A percentile compares a stretch with the other conserved stretches of the same genome.
Evolutionary conservation across 176 grass and related monocot species (phyloP).

Genomic region (Areca catechu): DNA sequence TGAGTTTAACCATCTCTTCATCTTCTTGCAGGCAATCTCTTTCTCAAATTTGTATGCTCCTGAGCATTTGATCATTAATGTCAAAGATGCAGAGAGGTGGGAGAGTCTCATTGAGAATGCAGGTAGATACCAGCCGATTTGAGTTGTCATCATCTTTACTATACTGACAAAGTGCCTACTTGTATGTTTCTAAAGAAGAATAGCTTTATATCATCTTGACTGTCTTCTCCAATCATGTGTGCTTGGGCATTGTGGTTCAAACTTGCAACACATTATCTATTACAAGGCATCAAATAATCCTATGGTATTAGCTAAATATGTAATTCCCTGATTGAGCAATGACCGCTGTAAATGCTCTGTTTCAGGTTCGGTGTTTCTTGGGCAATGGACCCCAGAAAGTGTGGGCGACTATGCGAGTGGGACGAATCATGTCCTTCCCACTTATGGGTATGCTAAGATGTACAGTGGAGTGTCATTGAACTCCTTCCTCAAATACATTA

Average conservation of each 20-base stretch:
- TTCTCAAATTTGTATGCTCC: slow-evolving; percentile 97
- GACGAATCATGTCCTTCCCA: slow-evolving; percentile 89
- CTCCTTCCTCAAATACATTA: slow-evolving; percentile 93
- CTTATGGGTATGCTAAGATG: slow-evolving; percentile 90
- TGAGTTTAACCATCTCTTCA: slow-evolving; percentile 2
- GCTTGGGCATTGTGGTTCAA: too few relatives aligned
- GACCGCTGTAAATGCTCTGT: not conserved
- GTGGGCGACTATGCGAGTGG: slow-evolving; percentile 85
- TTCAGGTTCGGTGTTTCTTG: slow-evolving; percentile 84
- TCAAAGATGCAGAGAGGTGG: slow-evolving; percentile 75
- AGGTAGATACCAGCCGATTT: slow-evolving; percentile 22
- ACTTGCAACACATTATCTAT: too few relatives aligned
- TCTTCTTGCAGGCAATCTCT: slow-evolving; percentile 45
- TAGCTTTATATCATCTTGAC: too few relatives aligned
- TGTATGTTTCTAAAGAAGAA: too few relatives aligned
- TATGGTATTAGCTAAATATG: too few relatives aligned
- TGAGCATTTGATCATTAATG: slow-evolving; percentile 94
- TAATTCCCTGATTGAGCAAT: too few relatives aligned
- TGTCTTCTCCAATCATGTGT: too few relatives aligned
- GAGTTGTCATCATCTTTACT: too few relatives aligned
- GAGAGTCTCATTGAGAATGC: slow-evolving; percentile 80
- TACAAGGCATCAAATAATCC: too few relatives aligned
- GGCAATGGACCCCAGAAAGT: slow-evolving; percentile 84
- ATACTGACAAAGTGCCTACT: too few relatives aligned
- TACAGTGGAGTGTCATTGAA: slow-evolving; percentile 85